These are phyloP conservation scores for Suillus weaverae DNA, from an alignment of 768 basidiomycete species.

Conservation along the genomic window DNA sequence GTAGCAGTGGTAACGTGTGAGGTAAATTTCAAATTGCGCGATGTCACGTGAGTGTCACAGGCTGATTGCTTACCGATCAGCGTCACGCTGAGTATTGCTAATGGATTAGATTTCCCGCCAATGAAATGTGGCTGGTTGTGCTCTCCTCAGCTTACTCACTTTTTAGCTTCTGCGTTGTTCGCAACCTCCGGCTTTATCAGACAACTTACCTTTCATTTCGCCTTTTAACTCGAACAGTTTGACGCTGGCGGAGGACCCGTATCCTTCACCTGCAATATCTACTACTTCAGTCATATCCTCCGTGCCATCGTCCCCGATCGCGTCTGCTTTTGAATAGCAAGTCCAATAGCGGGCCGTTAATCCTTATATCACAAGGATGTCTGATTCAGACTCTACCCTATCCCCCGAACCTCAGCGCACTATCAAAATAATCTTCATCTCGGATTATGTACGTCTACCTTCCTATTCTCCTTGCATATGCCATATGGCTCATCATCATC, in stretches of 20 bases:
- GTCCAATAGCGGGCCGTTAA: background rate
- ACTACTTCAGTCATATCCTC: background rate
- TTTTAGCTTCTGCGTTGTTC: constrained; percentile 5
- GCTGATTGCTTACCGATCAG: constrained; percentile 33
- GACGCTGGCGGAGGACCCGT: background rate
- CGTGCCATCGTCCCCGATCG: background rate
- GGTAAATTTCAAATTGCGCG: constrained; percentile 19
- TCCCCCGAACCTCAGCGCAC: constrained; percentile 19
- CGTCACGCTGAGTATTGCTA: constrained; percentile 18
- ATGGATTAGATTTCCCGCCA: constrained; percentile 14
- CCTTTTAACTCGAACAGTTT: background rate
- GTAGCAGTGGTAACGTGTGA: constrained; percentile 12
- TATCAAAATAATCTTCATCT: constrained; percentile 36
- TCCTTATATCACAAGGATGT: constrained; percentile 17
- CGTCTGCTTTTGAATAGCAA: background rate
- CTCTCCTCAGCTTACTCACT: constrained; percentile 17
- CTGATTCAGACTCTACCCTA: constrained; percentile 11
- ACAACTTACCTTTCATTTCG: constrained; percentile 2
- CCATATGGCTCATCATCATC: background rate
- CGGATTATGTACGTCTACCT: constrained; percentile 31
- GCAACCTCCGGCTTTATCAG: background rate
- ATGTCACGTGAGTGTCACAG: constrained; percentile 13
- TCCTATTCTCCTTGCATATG: background rate
- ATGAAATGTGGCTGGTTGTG: constrained; percentile 8
- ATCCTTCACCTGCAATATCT: background rate